Evolutionary conservation across 108 stramenopile species (phyloP).

Genomic region (Cylindrotheca fusiformis): DNA sequence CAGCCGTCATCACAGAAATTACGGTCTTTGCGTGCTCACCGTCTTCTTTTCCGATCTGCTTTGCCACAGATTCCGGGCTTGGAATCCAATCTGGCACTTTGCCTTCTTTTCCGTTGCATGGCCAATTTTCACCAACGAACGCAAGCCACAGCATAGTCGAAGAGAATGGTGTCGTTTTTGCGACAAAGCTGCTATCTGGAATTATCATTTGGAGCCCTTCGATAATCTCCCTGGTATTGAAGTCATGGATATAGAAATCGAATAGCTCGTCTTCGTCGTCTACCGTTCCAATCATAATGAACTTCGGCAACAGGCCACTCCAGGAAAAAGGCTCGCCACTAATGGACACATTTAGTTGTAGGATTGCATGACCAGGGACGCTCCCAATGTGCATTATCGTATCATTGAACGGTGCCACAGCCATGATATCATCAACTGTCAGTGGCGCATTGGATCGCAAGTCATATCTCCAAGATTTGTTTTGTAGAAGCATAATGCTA

Average conservation of each 20-base stretch:
- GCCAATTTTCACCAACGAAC: constrained; percentile 8
- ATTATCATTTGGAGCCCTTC: background rate
- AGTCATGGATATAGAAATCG: background rate
- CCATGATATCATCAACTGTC: constrained; percentile 38
- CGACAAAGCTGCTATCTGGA: background rate
- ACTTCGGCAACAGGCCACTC: background rate
- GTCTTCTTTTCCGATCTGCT: too few relatives aligned
- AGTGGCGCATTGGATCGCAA: constrained; percentile 23
- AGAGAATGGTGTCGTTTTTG: background rate
- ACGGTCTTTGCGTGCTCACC: too few relatives aligned
- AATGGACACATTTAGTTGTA: constrained; percentile 6
- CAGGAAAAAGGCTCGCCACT: too few relatives aligned
- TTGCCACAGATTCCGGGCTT: too few relatives aligned
- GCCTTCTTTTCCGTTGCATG: constrained; percentile 1
- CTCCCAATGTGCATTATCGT: constrained; percentile 29
- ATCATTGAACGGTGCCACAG: constrained; percentile 66
- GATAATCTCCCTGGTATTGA: background rate
- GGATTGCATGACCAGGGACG: constrained; percentile 7
- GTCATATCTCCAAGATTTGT: constrained; percentile 43
- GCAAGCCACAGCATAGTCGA: constrained; percentile 10
- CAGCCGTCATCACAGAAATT: background rate
- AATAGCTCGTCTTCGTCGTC: background rate
- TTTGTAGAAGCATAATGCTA: constrained; percentile 20
- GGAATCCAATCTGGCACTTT: too few relatives aligned
- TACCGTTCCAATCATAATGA: background rate